Base-by-base conservation (phyloP, 768 basidiomycete species). In the Mycena rosella region DNA sequence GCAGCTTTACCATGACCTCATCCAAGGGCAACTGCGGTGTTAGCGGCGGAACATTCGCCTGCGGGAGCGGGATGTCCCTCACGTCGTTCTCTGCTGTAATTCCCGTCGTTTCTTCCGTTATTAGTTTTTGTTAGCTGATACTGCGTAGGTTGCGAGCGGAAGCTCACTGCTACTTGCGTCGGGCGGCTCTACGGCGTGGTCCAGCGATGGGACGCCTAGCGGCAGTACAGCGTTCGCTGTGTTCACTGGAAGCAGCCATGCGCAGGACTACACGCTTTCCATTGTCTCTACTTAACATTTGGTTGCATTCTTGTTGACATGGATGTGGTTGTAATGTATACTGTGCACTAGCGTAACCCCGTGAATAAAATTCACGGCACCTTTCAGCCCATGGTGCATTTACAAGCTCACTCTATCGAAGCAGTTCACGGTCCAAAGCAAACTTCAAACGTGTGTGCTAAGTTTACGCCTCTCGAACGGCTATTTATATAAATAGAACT, bases 11-110 rank as follows among this genome's bases (percentile, higher is more conserved):
- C 30, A 75, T 86, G 74, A 75, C 75, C 30, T 82, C 82, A 13
- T 82, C 80, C 27, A 85, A 86, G 73, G 85, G 85, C 24, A 68
- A 34, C 30, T 86, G 84, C 71, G 79, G 77, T 7, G 78, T 85
- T 36, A 74, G 75, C 18, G 57, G 69, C 58, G 80, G 82, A 13
- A 45, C 72, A 56, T 73, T 85, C 42, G 69, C 76, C 1, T 85
- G 84, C 72, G 83, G 80, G 5, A 81, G 78, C 68, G 78, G 81
- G 20, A 79, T 82, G 22, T 68, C 76, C 30, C 69, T 76, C 1
- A 76, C 80, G 9, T 74, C 77, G 17, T 83, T 84, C 71, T 78
- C 82, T 54, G 82, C 82, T 11, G 83, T 83, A 60, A 65, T 78
- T 73, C 9, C 53, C 44, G 4, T 20, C 15, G 11, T 30, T 40